These are phyloP conservation scores for Talaromyces sp. DNA, from an alignment of 2,329 filamentous ascomycete genomes.

Conservation along the genomic window DNA sequence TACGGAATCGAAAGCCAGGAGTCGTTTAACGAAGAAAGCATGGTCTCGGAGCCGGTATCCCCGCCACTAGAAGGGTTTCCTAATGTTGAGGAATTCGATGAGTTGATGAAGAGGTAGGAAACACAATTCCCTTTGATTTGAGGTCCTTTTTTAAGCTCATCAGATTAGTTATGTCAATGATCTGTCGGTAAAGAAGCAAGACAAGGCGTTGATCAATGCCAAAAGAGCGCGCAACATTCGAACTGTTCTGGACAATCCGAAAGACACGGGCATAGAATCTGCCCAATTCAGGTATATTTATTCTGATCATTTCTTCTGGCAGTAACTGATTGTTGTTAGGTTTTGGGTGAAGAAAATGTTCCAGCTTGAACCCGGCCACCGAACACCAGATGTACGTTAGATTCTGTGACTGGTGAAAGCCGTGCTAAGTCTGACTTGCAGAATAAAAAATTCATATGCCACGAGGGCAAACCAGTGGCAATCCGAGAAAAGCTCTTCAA, in stretches of 20 bases:
- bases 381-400: constrained; percentile 5
- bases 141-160: neutral
- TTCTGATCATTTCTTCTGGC: neutral
- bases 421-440: constrained; percentile 11
- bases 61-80: constrained; percentile 42
- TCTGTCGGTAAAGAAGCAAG: constrained; percentile 47
- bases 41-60: constrained; percentile 40
- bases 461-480: constrained; percentile 50
- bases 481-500: constrained; percentile 48
- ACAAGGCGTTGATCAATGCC: constrained; percentile 48
- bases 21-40: constrained; percentile 37
- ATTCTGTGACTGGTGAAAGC: neutral
- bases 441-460: constrained; percentile 42
- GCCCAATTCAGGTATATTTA: constrained; percentile 45
- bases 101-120: constrained; percentile 39
- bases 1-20: constrained; percentile 41
- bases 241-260: constrained; percentile 44
- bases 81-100: constrained; percentile 42
- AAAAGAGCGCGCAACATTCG: constrained; percentile 44
- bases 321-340: constrained; percentile 21
- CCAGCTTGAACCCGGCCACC: constrained; percentile 38
- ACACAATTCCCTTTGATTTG: neutral
- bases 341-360: constrained; percentile 54
- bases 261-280: constrained; percentile 46
- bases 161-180: constrained; percentile 43